Evolutionary conservation across 2,329 filamentous ascomycete species (phyloP), one percentile per base, ranked within the genome.

Genomic region (Chaetomiaceae sp.): DNA sequence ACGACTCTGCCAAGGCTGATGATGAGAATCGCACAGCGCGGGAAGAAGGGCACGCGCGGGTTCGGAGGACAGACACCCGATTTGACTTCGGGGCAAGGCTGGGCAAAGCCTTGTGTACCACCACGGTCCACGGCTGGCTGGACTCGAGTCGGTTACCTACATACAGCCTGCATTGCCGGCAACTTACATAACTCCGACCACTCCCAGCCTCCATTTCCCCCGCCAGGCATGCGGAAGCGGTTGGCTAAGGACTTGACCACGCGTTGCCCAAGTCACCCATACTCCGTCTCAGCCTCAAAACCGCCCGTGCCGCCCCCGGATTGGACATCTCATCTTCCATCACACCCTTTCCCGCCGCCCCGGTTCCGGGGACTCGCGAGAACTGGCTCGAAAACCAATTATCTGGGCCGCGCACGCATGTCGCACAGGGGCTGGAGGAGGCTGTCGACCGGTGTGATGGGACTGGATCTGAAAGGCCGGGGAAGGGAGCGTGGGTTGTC

Each of bases 381-480:
- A 23, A 40, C 22, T 22, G 25, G 6, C 31, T 33, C 25, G 22
- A 31, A 22, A 15, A 25, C 9, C 3, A 20, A 39, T 11, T 40
- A 23, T 25, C 8, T 34, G 23, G 33, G 22, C 34, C 17, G 37
- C 37, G 19, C 33, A 19, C 33, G 12, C 23, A 15, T 27, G 47
- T 49, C 15, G 20, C 47, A 51, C 29, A 34, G 43, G 38, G 39
- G 23, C 36, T 34, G 47, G 7, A 1, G 27, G 6, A 3, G 23
- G 3, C n/a, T 19, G 27, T 31, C 6, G 39, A 51, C 47, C 39
- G 47, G 47, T 51, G 47, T 43, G 47, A 51, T 43, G 39, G 23
- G 19, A 19, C n/a, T 42, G 31, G 31, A 37, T 23, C 23, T 12
- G 34, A 22, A 29, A 12, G 55, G 19, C 12, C 11, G 38, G 38